Base-by-base conservation (phyloP, 2,329 filamentous ascomycete species). In the Furcasterigmium furcatum region DNA sequence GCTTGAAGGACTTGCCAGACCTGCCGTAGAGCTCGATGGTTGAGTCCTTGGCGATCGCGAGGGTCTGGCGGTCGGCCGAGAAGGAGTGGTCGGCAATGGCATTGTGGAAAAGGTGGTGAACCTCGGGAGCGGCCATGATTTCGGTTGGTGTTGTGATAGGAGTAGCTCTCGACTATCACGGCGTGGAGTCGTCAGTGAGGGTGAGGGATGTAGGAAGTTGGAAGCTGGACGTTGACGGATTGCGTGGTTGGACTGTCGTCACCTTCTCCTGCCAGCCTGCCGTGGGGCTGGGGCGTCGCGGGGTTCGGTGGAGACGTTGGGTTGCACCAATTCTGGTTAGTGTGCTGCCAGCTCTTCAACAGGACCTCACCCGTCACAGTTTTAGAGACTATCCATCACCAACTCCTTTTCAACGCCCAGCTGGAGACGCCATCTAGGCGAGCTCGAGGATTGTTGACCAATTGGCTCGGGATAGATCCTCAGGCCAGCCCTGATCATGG, bases 61-160 rank as follows among this genome's bases (percentile, higher is more conserved):
- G 80, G 22, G 87, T 91, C 66, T 84, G 76, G 64, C 85, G 88
- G 72, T 99, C 94, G 52, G 90, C 84, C 54, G 91, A 96, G 81
- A 99, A 99, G 47, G 92, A 96, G 71, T 99, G 94, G 76, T 99
- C 94, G 55, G 90, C 89, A 63, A 99, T 96, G 51, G 92, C 91
- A 58, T 87, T 84, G 74, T 97, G 91, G 74, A 99, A 99, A 55
- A 99, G 86, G 63, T 97, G 91, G 72, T 97, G 90, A 48, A 95
- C 88, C 77, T 97, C 89, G 54, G 91, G 89, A 49, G 85, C 67
- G 45, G 88, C 77, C 92, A 97, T 97, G 49, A 44, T 77, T 66
- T 52, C 44, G 44, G 16, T 43, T 41, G 44, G 29, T 48, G 50
- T 46, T 43, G 72, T 76, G 85, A 88, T 90, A 94, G 89, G 90